phyloP scores from a whole-genome alignment of 768 basidiomycete species.

The Favolaschia claudopus region DNA sequence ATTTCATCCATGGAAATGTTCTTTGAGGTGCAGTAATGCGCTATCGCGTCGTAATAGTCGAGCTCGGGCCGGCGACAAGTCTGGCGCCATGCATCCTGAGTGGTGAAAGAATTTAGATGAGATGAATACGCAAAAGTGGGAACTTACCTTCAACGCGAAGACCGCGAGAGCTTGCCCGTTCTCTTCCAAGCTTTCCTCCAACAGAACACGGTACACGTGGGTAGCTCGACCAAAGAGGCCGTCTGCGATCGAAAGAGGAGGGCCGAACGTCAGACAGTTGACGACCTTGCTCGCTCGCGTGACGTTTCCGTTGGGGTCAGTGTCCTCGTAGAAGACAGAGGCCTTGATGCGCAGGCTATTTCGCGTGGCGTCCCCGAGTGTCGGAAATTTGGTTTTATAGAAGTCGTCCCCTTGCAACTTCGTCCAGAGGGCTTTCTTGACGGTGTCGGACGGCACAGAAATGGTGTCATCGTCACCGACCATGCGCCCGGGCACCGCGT shows the following conservation, averaged over 20 bases:
- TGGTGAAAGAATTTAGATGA: no score
- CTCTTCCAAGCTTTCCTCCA: not conserved
- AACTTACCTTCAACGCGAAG: conserved; percentile 21
- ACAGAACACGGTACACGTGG: conserved; percentile 1
- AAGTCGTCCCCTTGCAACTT: no score
- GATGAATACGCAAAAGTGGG: no score
- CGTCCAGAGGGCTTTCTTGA: no score
- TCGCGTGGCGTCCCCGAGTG: no score
- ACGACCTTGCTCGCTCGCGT: not conserved
- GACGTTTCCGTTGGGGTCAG: no score
- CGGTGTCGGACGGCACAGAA: no score
- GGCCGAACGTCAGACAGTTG: conserved; percentile 9
- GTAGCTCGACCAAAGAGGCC: conserved; percentile 18
- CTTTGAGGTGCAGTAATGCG: not conserved
- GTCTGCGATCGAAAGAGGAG: not conserved
- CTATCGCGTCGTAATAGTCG: conserved; percentile 17
- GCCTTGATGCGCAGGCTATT: no score
- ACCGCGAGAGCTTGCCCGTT: not conserved
- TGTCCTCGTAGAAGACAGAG: no score
- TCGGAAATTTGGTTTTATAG: no score
- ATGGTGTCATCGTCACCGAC: no score
- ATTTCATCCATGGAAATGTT: not conserved
- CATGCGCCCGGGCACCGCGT: no score
- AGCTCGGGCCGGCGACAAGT: conserved; percentile 11
- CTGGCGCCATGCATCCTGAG: conserved; percentile 19